Evolutionary conservation across 176 grass and related monocot species (phyloP), one percentile per base, ranked within the genome.

Genomic region (Carex pumila): DNA sequence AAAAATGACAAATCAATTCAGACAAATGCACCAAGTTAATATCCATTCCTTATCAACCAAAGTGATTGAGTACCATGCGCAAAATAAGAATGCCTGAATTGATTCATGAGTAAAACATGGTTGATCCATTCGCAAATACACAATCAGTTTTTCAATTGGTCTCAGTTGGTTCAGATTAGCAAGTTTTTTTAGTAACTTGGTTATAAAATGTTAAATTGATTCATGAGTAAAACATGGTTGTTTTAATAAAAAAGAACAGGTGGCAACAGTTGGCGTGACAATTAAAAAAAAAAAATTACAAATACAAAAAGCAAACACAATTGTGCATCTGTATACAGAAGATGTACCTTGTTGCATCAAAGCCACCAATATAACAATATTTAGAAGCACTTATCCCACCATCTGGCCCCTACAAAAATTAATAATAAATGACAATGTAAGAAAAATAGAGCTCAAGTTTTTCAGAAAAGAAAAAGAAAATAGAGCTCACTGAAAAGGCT

Each of bases 351-450:
- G 96, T 99, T 81, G 96, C 93, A 82, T 99, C 96, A 88, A 99
- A 99, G 64, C 93, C 96, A 80, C 96, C 96, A 56, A 99, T 90
- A 80, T 92, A 98, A 86, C 93, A 93, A 84, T 99, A 99, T 86
- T 90, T 99, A 80, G 96, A 99, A 79, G 96, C 93, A 85, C 96
- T 99, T 90, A 99, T 95, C 69, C 93, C 96, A n/a, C 96, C 96
- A 93, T 99, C 96, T 63, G 93, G 96, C 19, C 96, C 96, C 91
- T 99, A 83, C 15, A 80, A 89, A 81, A 82, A 70, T 61, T 89
- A 80, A 81, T 11, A 79, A 49, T 19, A 49, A 47, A 31, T 56
- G 84, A 18, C 3, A 76, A 83, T 60, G 61, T 65, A 37, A 85
- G 57, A 84, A 62, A 68, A 68, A 3, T 61, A 21, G n/a, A 49